These are phyloP conservation scores for Kwoniella shandongensis DNA, from an alignment of 768 basidiomycete genomes.

Conservation along the genomic window DNA sequence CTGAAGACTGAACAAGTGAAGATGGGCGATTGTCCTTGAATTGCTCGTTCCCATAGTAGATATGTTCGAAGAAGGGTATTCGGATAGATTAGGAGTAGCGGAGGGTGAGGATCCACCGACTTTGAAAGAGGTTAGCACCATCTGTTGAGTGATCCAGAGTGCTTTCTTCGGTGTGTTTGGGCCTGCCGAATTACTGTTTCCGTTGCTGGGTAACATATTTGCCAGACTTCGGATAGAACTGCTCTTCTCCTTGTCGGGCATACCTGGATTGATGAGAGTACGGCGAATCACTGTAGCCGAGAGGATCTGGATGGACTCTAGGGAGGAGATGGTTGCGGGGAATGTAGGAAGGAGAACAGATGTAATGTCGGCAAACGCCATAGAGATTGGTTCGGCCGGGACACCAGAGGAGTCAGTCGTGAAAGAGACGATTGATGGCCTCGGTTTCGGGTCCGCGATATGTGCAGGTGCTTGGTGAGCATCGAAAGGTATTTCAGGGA, in stretches of 20 bases:
- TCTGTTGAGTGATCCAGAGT: constrained; percentile 23
- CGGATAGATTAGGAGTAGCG: constrained; percentile 8
- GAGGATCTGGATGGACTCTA: constrained; percentile 24
- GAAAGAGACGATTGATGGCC: neutral
- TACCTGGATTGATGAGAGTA: neutral
- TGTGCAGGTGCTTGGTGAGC: too few species aligned
- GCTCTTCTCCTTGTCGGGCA: constrained; percentile 14
- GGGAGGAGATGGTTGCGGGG: constrained; percentile 12
- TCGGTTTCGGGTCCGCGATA: neutral
- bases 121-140: constrained; percentile 29
- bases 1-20: constrained; percentile 27
- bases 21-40: constrained; percentile 26
- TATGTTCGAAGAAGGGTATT: constrained; percentile 4
- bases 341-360: constrained; percentile 27
- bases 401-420: neutral
- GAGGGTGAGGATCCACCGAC: constrained; percentile 8
- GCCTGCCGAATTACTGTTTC: neutral
- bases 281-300: constrained; percentile 26
- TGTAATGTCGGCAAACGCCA: constrained; percentile 6
- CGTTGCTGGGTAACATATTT: constrained; percentile 6
- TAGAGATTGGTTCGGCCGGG: neutral
- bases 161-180: constrained; percentile 1
- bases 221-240: constrained; percentile 18
- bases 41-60: neutral
- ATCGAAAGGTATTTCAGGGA: too few species aligned